Percentiles rank a stretch among this genome's conserved stretches.
phyloP scores from a whole-genome alignment of 1,284 basidiomycete species.

The Puccinia novopanici region DNA sequence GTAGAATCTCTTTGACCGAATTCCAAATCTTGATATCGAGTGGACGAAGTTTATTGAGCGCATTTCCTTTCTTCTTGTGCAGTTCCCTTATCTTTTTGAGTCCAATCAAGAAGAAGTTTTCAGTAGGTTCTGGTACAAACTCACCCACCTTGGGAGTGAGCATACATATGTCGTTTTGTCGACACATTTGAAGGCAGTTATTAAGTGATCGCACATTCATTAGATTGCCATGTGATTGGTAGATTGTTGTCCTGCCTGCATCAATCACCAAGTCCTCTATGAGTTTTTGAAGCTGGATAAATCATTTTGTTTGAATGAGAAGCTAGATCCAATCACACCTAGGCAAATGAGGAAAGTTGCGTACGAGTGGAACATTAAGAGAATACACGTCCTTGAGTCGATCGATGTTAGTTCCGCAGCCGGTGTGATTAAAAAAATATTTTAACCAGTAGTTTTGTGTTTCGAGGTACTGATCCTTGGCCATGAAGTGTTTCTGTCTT shows the following conservation, averaged over 20 bases:
- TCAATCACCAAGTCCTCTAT: background rate
- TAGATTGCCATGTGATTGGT: background rate
- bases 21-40: background rate
- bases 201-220: background rate
- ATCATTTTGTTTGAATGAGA: background rate
- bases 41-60: background rate
- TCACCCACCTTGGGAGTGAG: background rate
- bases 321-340: background rate
- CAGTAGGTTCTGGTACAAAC: background rate
- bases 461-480: slow-evolving; percentile 1
- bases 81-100: too few species aligned
- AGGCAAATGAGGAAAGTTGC: background rate
- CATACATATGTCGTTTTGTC: slow-evolving; percentile 11
- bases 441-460: too few species aligned
- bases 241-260: background rate
- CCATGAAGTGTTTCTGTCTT: background rate
- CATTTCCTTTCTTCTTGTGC: background rate
- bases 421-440: slow-evolving; percentile 25
- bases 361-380: slow-evolving; percentile 21
- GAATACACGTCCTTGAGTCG: slow-evolving; percentile 10
- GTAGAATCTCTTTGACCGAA: too few species aligned
- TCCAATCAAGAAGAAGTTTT: background rate
- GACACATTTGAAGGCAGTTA: slow-evolving; percentile 3
- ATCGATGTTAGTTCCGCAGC: slow-evolving; percentile 18
- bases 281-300: background rate